Evolutionary conservation across 1,284 basidiomycete species (phyloP).

Genomic region (Butyriboletus regius): DNA sequence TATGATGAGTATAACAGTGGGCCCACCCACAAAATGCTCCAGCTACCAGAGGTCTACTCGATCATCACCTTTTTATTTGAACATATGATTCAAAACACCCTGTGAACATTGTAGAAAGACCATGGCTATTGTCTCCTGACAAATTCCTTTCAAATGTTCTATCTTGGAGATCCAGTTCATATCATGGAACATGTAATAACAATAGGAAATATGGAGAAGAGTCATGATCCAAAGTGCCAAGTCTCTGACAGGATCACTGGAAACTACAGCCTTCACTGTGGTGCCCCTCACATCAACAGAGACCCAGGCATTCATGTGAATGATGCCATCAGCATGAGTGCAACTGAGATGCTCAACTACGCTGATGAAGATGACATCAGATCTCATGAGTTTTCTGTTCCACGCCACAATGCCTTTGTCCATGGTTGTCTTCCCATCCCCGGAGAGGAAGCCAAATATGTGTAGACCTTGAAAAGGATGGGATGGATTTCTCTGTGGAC

Average conservation of each 20-base stretch:
- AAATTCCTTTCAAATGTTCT: conserved; percentile 14
- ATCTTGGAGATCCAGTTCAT: background rate
- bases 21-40: conserved; percentile 9
- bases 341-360: conserved; percentile 9
- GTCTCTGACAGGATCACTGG: too few species aligned
- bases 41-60: conserved; percentile 4
- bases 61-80: background rate
- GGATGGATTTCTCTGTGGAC: background rate
- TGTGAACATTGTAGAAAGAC: conserved; percentile 13
- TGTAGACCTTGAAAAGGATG: conserved; percentile 9
- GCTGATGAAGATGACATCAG: background rate
- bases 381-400: too few species aligned
- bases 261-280: too few species aligned
- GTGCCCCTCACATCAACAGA: too few species aligned
- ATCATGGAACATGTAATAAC: conserved; percentile 12
- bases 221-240: too few species aligned
- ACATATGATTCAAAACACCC: background rate
- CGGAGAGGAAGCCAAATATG: background rate
- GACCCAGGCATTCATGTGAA: too few species aligned
- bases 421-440: background rate
- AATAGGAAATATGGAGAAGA: background rate
- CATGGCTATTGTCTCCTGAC: conserved; percentile 12
- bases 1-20: conserved; percentile 15
- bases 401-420: conserved; percentile 3
- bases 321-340: background rate